Evolutionary conservation across 169 alveolate species (phyloP), one percentile per base, ranked within the genome.

Genomic region (Plasmodium vivax): DNA sequence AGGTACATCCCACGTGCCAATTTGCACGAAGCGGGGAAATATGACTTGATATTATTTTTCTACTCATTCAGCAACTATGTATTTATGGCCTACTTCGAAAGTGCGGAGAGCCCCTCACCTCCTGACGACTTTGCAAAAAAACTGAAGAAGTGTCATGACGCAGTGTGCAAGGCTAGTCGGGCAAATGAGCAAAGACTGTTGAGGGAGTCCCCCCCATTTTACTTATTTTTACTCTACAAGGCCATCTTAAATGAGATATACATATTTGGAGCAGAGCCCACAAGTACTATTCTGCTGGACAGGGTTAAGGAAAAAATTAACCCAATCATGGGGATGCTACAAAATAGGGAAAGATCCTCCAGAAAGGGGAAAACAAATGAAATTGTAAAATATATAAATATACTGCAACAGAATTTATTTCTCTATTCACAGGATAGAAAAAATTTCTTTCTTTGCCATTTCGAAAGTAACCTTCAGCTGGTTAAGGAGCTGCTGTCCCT

Each of bases 351-450:
- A 27, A 43, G 7, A 9, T 19, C 71, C 38, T 14, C 82, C 38
- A 62, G 19, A 79, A 88, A 58, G 41, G 94, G 94, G 30, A 77
- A 77, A 88, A 88, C 88, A n/a, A 88, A 88, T 80, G 94, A 77
- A 88, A 19, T 88, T 36, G 51, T 88, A 77, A 88, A 80, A 80
- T 88, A 88, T 88, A 58, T 88, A 80, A 68, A 88, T 79, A 88
- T 88, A 41, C 45, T 88, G 38, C 87, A 88, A 73, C 94, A 88
- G 72, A 88, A 88, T 80, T 58, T 88, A 58, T 58, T 62, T 27
- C 71, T 38, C 9, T 88, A 88, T 88, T 79, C 88, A 43, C 56
- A 88, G 68, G 58, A 88, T n/a, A 88, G 19, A 45, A 88, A 79
- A 47, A 12, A 8, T 19, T 45, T 45, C 41, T 88, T 88, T 68